These are phyloP conservation scores for Rhinocladiella similis DNA, from an alignment of 2,329 filamentous ascomycete species.

Conservation along the genomic window DNA sequence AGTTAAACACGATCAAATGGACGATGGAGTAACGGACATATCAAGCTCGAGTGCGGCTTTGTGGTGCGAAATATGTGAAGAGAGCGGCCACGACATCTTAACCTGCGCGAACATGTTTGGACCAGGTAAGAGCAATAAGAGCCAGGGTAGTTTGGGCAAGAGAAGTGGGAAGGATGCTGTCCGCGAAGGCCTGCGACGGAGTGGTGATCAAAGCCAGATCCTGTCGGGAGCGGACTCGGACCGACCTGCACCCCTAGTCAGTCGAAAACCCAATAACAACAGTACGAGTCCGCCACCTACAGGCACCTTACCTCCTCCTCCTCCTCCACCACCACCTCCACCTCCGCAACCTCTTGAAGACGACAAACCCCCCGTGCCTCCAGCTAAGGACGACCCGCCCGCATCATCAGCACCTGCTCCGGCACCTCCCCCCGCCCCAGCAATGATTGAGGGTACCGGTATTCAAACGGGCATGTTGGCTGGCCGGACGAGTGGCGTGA, in stretches of 20 bases:
- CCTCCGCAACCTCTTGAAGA: constrained; percentile 3
- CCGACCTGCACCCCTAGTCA: constrained; percentile 24
- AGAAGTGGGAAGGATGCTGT: constrained; percentile 20
- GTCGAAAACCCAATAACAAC: constrained; percentile 18
- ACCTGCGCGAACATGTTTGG: constrained; percentile 87
- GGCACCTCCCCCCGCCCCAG: constrained; percentile 9
- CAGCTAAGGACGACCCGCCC: constrained; percentile 13
- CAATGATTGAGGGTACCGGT: constrained; percentile 43
- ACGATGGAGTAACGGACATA: constrained; percentile 64
- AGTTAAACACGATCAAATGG: constrained; percentile 20
- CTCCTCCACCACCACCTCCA: constrained; percentile 57
- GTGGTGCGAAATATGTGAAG: constrained; percentile 97
- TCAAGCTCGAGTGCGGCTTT: constrained; percentile 58
- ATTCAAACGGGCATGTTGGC: constrained; percentile 60
- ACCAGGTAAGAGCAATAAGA: constrained; percentile 8
- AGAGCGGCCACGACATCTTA: constrained; percentile 85
- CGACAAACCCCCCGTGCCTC: constrained; percentile 7
- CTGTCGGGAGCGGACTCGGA: constrained; percentile 8
- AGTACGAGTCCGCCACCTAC: constrained; percentile 14
- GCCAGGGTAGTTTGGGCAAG: constrained; percentile 9
- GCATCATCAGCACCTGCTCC: constrained; percentile 14
- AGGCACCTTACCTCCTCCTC: constrained; percentile 48
- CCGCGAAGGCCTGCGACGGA: constrained; percentile 10
- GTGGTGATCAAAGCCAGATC: background rate
- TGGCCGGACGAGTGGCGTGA: constrained; percentile 73